These are phyloP conservation scores for Wolfiporia cocos DNA, from an alignment of 1,284 basidiomycete species.

Conservation along the genomic window DNA sequence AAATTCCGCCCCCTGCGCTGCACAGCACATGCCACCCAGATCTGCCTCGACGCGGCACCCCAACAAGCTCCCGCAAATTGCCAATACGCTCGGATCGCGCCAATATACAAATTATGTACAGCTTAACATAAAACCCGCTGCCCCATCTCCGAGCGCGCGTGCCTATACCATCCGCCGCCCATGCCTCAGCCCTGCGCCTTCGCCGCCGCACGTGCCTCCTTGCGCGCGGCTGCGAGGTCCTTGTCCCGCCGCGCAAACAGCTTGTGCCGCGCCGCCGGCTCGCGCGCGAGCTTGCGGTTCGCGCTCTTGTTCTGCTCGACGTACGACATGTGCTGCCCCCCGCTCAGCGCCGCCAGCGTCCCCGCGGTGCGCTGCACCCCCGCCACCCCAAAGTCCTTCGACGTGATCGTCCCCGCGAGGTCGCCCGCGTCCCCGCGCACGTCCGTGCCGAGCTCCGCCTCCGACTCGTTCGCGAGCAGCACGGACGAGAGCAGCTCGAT, in stretches of 20 bases:
- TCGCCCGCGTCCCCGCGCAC: slow-evolving; percentile 74
- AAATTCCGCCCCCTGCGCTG: not conserved
- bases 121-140: no score
- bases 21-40: not conserved
- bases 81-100: no score
- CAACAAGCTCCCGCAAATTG: no score
- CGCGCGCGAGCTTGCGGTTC: slow-evolving; percentile 79
- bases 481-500: slow-evolving; percentile 93
- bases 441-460: slow-evolving; percentile 85
- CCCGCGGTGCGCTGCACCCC: slow-evolving; percentile 81
- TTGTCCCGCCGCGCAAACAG: slow-evolving; percentile 80
- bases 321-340: slow-evolving; percentile 87
- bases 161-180: no score
- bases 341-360: slow-evolving; percentile 79
- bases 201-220: slow-evolving; percentile 35
- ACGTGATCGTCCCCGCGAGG: slow-evolving; percentile 73
- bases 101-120: no score
- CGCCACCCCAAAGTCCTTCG: slow-evolving; percentile 62
- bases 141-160: no score
- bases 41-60: not conserved
- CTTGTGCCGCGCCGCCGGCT: slow-evolving; percentile 63
- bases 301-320: slow-evolving; percentile 88
- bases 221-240: slow-evolving; percentile 52
- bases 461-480: slow-evolving; percentile 86
- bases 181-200: slow-evolving; percentile 9